phyloP scores from a whole-genome alignment of 306 rosid species.

The Myrica gale region DNA sequence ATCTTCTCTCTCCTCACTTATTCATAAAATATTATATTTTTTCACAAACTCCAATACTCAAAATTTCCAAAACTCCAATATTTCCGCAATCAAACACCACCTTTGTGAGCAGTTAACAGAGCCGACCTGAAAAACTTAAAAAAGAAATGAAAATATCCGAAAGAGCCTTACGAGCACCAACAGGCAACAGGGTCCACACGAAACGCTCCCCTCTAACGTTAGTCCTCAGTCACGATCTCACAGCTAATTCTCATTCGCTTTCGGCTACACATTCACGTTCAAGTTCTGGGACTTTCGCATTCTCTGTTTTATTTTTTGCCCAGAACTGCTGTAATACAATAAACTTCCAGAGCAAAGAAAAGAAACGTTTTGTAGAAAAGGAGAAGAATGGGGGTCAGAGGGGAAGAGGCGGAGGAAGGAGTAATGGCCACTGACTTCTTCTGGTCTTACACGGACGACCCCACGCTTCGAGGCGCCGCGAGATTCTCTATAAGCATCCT shows the following conservation, averaged over 20 bases:
- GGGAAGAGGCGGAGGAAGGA: conserved; percentile 37
- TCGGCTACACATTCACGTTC: not conserved
- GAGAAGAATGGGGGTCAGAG: conserved; percentile 30
- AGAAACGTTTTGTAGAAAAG: not conserved
- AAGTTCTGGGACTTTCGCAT: not conserved
- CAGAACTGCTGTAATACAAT: too few relatives aligned
- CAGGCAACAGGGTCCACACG: not conserved
- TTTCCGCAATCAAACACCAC: too few relatives aligned
- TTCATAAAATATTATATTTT: too few relatives aligned
- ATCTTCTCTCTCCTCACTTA: too few relatives aligned
- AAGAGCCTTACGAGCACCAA: too few relatives aligned
- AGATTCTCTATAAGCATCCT: conserved; percentile 89
- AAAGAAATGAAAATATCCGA: too few relatives aligned
- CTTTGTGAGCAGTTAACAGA: not conserved
- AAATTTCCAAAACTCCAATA: too few relatives aligned
- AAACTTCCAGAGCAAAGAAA: too few relatives aligned
- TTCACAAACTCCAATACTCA: too few relatives aligned
- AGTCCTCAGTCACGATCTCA: not conserved
- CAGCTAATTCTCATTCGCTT: not conserved
- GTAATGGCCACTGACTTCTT: conserved; percentile 73
- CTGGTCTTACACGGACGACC: conserved; percentile 97
- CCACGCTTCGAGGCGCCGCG: conserved; percentile 84
- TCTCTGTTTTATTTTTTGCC: too few relatives aligned
- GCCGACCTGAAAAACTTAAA: too few relatives aligned
- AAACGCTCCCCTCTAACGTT: not conserved